Percentiles rank a stretch among this genome's conserved stretches.
phyloP scores from a whole-genome alignment of 371 early-diverging fungal genomes.

The Rhizopus stolonifer region DNA sequence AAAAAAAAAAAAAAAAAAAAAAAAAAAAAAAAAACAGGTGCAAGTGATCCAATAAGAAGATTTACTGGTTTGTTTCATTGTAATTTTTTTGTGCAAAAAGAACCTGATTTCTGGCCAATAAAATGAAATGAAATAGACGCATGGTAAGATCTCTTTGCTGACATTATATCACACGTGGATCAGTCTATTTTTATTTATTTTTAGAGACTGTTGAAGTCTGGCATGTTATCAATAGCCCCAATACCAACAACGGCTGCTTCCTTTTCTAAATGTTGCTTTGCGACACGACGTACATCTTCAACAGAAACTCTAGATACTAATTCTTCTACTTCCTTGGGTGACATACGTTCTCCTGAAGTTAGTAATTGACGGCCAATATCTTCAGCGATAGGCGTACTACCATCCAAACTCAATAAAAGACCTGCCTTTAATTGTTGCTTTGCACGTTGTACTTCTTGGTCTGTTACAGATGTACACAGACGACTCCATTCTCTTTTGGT shows the following conservation, averaged over 20 bases:
- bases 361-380: conserved; percentile 95
- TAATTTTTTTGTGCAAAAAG: not conserved
- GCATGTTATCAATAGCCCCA: conserved; percentile 79
- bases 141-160: not conserved
- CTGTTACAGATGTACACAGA: conserved; percentile 79
- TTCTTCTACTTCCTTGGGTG: conserved; percentile 31
- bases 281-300: conserved; percentile 82
- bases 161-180: not conserved
- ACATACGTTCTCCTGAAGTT: conserved; percentile 82
- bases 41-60: too few relatives aligned
- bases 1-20: too few relatives aligned
- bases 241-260: conserved; percentile 92
- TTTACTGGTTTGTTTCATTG: not conserved
- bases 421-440: conserved; percentile 96
- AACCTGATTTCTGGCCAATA: not conserved
- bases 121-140: not conserved
- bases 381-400: conserved; percentile 85
- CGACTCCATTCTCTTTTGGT: conserved; percentile 90
- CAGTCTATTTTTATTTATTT: not conserved
- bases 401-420: conserved; percentile 82
- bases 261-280: conserved; percentile 78
- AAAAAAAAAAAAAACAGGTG: too few relatives aligned
- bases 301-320: conserved; percentile 36
- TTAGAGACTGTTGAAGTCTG: conserved; percentile 70
- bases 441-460: conserved; percentile 91